These are phyloP conservation scores for Cryptococcus floricola DNA, from an alignment of 1,284 basidiomycete genomes.

Conservation along the genomic window DNA sequence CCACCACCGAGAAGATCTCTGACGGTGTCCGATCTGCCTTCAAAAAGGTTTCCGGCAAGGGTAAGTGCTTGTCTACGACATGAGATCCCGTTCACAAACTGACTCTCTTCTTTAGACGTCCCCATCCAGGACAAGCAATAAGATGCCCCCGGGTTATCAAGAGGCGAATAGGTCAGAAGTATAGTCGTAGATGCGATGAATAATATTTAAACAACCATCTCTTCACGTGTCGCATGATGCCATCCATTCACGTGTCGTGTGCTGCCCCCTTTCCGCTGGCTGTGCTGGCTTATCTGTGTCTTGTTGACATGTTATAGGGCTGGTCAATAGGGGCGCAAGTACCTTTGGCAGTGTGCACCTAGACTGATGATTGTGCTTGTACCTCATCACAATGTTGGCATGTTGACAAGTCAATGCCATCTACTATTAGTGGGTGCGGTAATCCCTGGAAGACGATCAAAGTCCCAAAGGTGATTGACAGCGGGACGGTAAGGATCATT, in stretches of 20 bases:
- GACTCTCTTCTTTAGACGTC: not conserved
- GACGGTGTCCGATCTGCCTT: constrained; percentile 42
- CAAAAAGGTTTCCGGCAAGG: not conserved
- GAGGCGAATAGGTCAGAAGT: not conserved
- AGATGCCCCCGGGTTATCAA: not conserved
- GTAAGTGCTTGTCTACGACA: not conserved
- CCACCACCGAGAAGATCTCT: constrained; percentile 51
- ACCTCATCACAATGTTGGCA: not conserved
- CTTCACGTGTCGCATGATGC: no score
- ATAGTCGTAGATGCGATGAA: not conserved
- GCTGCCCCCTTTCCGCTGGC: no score
- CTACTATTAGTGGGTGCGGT: no score
- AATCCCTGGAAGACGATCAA: no score
- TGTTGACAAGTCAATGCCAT: no score
- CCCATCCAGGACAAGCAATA: constrained; percentile 11
- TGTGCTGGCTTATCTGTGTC: not conserved
- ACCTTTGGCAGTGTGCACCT: not conserved
- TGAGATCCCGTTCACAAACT: not conserved
- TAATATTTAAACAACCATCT: not conserved
- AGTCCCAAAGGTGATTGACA: no score
- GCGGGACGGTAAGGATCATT: no score
- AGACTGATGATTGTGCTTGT: not conserved
- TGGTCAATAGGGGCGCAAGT: no score
- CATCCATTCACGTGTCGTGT: no score
- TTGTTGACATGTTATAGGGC: not conserved